phyloP scores from a whole-genome alignment of 805 yeast genomes.

The Ogataea wickerhamii region DNA sequence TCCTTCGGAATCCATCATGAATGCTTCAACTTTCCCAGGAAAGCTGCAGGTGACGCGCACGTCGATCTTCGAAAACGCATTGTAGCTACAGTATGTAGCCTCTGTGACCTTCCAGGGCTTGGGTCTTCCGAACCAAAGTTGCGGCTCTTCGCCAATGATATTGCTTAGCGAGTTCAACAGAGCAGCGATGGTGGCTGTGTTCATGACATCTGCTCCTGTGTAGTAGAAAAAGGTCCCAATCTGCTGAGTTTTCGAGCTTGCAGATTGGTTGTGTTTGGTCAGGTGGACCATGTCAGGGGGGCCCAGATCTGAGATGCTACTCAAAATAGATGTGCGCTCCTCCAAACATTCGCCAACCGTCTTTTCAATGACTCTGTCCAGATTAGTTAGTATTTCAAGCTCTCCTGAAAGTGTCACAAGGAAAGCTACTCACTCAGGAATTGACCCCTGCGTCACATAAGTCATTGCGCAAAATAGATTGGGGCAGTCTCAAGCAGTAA shows the following conservation, averaged over 20 bases:
- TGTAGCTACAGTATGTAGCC: constrained; percentile 65
- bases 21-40: constrained; percentile 68
- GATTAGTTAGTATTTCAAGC: not conserved
- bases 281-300: constrained; percentile 64
- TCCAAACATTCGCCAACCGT: constrained; percentile 49
- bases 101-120: constrained; percentile 69
- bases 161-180: constrained; percentile 65
- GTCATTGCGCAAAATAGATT: constrained; percentile 27
- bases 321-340: constrained; percentile 60
- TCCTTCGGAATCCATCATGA: constrained; percentile 48
- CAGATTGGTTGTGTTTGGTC: constrained; percentile 34
- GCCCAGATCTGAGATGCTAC: constrained; percentile 62
- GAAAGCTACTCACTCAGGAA: constrained; percentile 51
- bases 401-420: not conserved
- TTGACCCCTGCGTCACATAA: constrained; percentile 52
- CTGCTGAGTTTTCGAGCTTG: constrained; percentile 38
- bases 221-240: constrained; percentile 72
- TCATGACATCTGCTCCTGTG: constrained; percentile 73
- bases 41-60: constrained; percentile 68
- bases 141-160: constrained; percentile 56
- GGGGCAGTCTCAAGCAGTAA: no score
- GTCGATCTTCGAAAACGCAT: constrained; percentile 59
- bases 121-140: constrained; percentile 76
- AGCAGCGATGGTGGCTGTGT: constrained; percentile 75
- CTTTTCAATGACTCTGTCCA: constrained; percentile 47